phyloP scores from a whole-genome alignment of 495 filamentous ascomycete species.

The Elaphomyces granulatus region DNA sequence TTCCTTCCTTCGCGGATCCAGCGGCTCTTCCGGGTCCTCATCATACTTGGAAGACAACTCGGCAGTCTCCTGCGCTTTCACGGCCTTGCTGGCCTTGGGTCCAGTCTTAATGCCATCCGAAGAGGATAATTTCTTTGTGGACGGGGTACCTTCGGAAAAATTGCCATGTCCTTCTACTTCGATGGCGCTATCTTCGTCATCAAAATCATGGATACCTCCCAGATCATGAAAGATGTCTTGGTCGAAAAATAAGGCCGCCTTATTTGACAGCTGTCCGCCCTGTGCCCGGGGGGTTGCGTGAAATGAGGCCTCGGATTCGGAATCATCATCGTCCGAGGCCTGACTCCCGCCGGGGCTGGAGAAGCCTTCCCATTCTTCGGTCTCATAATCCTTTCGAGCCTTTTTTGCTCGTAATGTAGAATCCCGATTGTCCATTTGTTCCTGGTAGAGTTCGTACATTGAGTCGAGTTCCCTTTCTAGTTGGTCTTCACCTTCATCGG shows the following conservation, averaged over 20 bases:
- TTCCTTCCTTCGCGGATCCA: conserved; percentile 52
- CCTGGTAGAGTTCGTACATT: conserved; percentile 76
- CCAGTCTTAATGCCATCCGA: conserved; percentile 7
- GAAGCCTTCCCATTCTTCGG: conserved; percentile 86
- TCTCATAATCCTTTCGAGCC: conserved; percentile 63
- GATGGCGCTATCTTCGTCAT: conserved; percentile 28
- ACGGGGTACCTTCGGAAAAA: neutral
- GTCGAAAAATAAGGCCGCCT: conserved; percentile 78
- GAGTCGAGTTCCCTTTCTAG: conserved; percentile 74
- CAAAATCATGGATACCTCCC: conserved; percentile 34
- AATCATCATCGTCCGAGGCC: conserved; percentile 36
- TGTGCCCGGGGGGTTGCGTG: conserved; percentile 32
- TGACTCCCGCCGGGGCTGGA: conserved; percentile 47
- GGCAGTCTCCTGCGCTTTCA: conserved; percentile 37
- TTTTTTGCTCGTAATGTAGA: conserved; percentile 84
- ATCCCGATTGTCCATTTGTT: conserved; percentile 60
- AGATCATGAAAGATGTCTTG: conserved; percentile 90
- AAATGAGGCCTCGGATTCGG: conserved; percentile 39
- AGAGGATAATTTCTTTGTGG: neutral
- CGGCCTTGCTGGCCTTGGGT: conserved; percentile 17
- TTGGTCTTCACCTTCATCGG: conserved; percentile 64
- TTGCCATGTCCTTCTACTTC: conserved; percentile 32
- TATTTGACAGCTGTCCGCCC: conserved; percentile 49
- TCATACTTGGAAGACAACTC: conserved; percentile 31
- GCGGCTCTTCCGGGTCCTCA: conserved; percentile 49